Evolutionary conservation across 352 stramenopile species (phyloP).

Genomic region (Globisporangium splendens): DNA sequence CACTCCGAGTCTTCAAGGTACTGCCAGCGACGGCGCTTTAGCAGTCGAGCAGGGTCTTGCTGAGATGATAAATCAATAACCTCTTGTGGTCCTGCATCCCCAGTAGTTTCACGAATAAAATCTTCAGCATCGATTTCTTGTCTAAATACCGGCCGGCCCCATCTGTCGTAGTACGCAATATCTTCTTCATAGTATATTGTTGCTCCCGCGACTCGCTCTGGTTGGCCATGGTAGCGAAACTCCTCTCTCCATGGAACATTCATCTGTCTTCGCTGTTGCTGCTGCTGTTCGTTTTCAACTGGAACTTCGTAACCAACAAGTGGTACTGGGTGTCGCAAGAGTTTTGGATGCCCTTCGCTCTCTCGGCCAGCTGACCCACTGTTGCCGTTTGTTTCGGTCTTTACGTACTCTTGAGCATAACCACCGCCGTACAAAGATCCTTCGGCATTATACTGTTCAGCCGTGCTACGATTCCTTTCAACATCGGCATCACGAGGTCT

Average conservation of each 20-base stretch:
- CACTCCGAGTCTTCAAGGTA: conserved; percentile 12
- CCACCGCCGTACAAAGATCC: not conserved
- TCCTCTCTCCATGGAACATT: not conserved
- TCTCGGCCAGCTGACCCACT: not conserved
- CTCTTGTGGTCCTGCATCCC: not conserved
- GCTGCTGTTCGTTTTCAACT: conserved; percentile 7
- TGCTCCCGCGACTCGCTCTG: not conserved
- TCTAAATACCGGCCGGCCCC: conserved; percentile 12
- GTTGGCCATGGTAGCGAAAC: not conserved
- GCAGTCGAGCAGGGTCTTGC: conserved; percentile 1
- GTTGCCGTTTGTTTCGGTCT: conserved; percentile 4
- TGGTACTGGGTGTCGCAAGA: conserved; percentile 3
- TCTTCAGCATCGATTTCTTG: conserved; percentile 1
- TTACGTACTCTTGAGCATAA: conserved; percentile 5
- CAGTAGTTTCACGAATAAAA: not conserved
- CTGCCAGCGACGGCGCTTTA: conserved; percentile 4
- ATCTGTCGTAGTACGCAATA: conserved; percentile 14
- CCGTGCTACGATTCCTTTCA: not conserved
- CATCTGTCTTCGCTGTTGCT: conserved; percentile 1
- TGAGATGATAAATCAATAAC: conserved; percentile 1
- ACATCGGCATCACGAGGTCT: conserved; percentile 2
- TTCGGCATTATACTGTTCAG: conserved; percentile 1
- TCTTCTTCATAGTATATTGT: conserved; percentile 5
- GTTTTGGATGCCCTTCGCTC: not conserved
- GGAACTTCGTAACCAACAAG: conserved; percentile 6